Base-by-base conservation (phyloP, 148 eudicot species). In the Rhododendron griersonianum region DNA sequence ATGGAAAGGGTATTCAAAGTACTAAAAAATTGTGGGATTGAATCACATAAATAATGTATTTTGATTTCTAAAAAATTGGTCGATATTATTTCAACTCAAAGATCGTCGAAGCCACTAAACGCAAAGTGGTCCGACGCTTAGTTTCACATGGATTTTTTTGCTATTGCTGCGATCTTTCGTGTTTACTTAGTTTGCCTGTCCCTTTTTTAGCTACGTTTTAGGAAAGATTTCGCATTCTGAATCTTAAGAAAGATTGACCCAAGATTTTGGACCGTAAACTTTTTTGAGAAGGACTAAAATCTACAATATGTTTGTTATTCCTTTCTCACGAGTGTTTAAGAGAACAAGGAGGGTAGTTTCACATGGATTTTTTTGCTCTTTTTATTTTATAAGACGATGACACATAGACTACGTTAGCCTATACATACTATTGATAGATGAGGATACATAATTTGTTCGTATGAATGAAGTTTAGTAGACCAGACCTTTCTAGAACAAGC, bases 401-500 rank as follows among this genome's bases (percentile, higher is more conserved):
- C 21, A 55, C 61, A 19, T 15, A 16, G 61, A 55, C 18, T 15
- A 16, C 21, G 16, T 5, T 4, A 0, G 61, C 61, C 50, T 47
- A 47, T 47, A 1, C 50, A 47, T 47, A 47, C 2, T 47, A 47
- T 47, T 47, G 59, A 53, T 53, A 28, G 14, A 65, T 8, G 47
- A 63, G 7, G 8, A 83, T 69, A 16, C 69, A 73, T 57, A 9
- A 39, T 80, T 65, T 69, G 14, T 33, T 44, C 25, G 15, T 3
- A 39, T 5, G 14, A 81, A 53, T n/a, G 25, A 33, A 81, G n/a
- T 50, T 15, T 21, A 28, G 86, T 48, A 81, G 51, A 16, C 75
- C 45, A 83, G 93, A 96, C 99, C 99, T 96, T 92, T 96, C 99
- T 44, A 96, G 89, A 78, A 96, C 87, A 69, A 95, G 96, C 90